Evolutionary conservation across 805 yeast genomes (phyloP).

Genomic region (Yamadazyma tumulicola): DNA sequence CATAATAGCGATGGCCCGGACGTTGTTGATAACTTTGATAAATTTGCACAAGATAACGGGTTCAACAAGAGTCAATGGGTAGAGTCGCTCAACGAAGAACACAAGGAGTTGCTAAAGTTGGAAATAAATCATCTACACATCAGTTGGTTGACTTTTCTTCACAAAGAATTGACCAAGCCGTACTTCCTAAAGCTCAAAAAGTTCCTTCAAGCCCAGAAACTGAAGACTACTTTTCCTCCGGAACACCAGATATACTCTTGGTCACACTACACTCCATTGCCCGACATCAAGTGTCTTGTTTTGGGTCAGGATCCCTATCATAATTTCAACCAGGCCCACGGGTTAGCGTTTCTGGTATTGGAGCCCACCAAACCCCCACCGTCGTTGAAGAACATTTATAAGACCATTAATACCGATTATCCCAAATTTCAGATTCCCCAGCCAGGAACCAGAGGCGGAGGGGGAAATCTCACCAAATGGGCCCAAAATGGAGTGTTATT

Average conservation of each 20-base stretch:
- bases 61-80: constrained; percentile 57
- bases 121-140: constrained; percentile 72
- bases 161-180: constrained; percentile 74
- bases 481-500: constrained; percentile 82
- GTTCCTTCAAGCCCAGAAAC: constrained; percentile 49
- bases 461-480: constrained; percentile 79
- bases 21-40: constrained; percentile 2
- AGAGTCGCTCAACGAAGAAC: constrained; percentile 43
- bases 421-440: constrained; percentile 66
- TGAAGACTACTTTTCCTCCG: constrained; percentile 73
- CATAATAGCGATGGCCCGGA: too few relatives aligned
- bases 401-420: constrained; percentile 60
- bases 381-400: constrained; percentile 81
- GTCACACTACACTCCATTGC: constrained; percentile 81
- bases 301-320: constrained; percentile 98
- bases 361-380: constrained; percentile 82
- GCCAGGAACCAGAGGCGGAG: constrained; percentile 44
- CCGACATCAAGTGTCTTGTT: constrained; percentile 69
- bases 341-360: constrained; percentile 87
- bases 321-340: constrained; percentile 90
- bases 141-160: constrained; percentile 73
- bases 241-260: constrained; percentile 78
- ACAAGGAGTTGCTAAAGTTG: constrained; percentile 48
- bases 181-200: constrained; percentile 73
- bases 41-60: constrained; percentile 10